Percentiles rank a stretch among this genome's conserved stretches.
Conservation (phyloP, 441 rosid genomes). For the Cnidoscolus chayamansa region DNA sequence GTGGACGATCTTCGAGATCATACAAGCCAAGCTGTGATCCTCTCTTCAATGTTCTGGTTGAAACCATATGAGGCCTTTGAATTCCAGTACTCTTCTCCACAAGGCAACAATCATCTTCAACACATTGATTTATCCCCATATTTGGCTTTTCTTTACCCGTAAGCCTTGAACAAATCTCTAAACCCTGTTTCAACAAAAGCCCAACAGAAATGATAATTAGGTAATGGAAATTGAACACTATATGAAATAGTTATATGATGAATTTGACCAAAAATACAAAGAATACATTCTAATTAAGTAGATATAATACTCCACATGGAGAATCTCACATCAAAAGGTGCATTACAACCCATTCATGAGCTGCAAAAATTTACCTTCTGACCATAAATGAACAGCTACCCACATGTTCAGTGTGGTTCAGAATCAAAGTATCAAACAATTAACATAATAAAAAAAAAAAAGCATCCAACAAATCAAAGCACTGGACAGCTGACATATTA, state of each 20-base stretch:
- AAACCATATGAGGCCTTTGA: not conserved
- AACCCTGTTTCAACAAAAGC: conserved; percentile 22
- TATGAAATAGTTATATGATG: not conserved
- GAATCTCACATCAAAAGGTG: not conserved
- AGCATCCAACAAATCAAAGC: not conserved
- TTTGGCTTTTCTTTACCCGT: not conserved
- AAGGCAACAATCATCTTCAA: not conserved
- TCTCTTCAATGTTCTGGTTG: conserved; percentile 21
- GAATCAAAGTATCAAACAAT: not conserved
- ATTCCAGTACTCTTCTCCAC: not conserved
- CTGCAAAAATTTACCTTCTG: not conserved
- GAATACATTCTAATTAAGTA: not conserved
- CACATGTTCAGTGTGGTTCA: not conserved
- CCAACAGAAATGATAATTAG: conserved; percentile 6
- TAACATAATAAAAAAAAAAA: not conserved
- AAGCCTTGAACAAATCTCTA: not conserved
- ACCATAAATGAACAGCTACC: not conserved
- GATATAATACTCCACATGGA: not conserved
- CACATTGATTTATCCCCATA: not conserved
- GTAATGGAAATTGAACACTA: not conserved
- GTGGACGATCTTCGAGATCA: conserved; percentile 9
- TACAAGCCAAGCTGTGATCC: conserved; percentile 6
- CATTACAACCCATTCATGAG: not conserved
- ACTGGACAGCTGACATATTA: not conserved
- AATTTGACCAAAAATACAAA: not conserved